Conservation (phyloP, 2,329 filamentous ascomycete species). For the Colletotrichum phormii region DNA sequence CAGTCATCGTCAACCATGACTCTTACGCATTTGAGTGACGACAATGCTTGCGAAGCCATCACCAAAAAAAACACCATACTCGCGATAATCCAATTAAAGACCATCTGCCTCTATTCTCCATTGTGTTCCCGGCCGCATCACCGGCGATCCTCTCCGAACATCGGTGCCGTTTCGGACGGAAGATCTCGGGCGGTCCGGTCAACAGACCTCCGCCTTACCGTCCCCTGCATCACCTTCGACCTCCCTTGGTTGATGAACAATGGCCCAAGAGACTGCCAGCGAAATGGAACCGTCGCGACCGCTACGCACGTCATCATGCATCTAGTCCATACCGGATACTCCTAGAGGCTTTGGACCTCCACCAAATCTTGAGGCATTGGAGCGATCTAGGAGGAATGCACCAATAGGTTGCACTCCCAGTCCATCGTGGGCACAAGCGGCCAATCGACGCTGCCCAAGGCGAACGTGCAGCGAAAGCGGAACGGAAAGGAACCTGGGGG, state of each 20-base stretch:
- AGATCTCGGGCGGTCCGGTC: neutral
- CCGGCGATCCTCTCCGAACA: neutral
- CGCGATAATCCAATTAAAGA: neutral
- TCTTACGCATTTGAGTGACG: neutral
- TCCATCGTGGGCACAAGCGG: slow-evolving; percentile 28
- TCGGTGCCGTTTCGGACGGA: neutral
- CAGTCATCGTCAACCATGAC: neutral
- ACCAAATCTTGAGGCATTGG: slow-evolving; percentile 16
- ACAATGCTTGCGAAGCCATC: neutral
- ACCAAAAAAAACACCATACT: neutral
- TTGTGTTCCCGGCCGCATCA: neutral
- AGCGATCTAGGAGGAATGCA: slow-evolving; percentile 6
- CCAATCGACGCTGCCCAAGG: slow-evolving; percentile 26
- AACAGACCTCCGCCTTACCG: neutral
- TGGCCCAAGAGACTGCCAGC: neutral
- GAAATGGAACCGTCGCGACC: neutral
- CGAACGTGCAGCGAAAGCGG: slow-evolving; percentile 20
- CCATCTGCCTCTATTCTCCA: neutral
- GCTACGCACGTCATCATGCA: slow-evolving; percentile 29
- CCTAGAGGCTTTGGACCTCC: neutral
- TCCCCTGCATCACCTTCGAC: neutral
- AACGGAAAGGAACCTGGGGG: neutral
- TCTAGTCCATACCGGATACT: neutral
- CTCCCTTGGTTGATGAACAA: neutral
- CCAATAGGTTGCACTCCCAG: slow-evolving; percentile 28